Conservation (phyloP, 768 basidiomycete species). For the Lentinula sp. region DNA sequence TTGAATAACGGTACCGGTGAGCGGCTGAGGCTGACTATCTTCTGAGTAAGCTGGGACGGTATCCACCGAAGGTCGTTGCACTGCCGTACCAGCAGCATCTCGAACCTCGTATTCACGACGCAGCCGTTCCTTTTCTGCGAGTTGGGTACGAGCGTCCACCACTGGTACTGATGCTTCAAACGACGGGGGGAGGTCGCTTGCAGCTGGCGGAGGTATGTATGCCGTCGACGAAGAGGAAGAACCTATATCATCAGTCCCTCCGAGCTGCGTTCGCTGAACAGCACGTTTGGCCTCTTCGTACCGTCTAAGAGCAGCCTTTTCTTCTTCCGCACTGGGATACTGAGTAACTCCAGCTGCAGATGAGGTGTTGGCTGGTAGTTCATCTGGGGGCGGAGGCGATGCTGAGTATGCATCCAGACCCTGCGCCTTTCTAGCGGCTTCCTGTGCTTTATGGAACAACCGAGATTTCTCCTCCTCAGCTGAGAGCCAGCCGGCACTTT, state of each 20-base stretch:
- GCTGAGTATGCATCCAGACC: slow-evolving; percentile 21
- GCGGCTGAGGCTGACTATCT: slow-evolving; percentile 18
- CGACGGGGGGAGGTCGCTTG: slow-evolving; percentile 43
- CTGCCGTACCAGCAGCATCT: slow-evolving; percentile 46
- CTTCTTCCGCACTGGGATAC: slow-evolving; percentile 62
- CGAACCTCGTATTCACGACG: slow-evolving; percentile 59
- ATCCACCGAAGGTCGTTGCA: neutral
- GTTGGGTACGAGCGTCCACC: slow-evolving; percentile 27
- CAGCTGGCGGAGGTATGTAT: slow-evolving; percentile 19
- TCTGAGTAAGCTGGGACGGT: slow-evolving; percentile 18
- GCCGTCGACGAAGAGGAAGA: slow-evolving; percentile 22
- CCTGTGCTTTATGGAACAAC: slow-evolving; percentile 65
- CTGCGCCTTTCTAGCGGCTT: slow-evolving; percentile 56
- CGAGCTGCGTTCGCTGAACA: slow-evolving; percentile 53
- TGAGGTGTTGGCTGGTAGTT: slow-evolving; percentile 15
- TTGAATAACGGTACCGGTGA: slow-evolving; percentile 15
- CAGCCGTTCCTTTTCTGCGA: slow-evolving; percentile 66
- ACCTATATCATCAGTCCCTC: slow-evolving; percentile 16
- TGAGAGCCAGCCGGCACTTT: slow-evolving; percentile 1
- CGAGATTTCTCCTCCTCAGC: slow-evolving; percentile 74
- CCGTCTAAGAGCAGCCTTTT: slow-evolving; percentile 63
- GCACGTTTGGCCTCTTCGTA: slow-evolving; percentile 71
- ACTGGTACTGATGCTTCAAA: slow-evolving; percentile 37
- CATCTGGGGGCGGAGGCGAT: slow-evolving; percentile 16
- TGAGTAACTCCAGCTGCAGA: slow-evolving; percentile 28